Evolutionary conservation across 441 rosid genomes (phyloP), one percentile per base, ranked within the genome.

Genomic region (Isatis lusitanica): DNA sequence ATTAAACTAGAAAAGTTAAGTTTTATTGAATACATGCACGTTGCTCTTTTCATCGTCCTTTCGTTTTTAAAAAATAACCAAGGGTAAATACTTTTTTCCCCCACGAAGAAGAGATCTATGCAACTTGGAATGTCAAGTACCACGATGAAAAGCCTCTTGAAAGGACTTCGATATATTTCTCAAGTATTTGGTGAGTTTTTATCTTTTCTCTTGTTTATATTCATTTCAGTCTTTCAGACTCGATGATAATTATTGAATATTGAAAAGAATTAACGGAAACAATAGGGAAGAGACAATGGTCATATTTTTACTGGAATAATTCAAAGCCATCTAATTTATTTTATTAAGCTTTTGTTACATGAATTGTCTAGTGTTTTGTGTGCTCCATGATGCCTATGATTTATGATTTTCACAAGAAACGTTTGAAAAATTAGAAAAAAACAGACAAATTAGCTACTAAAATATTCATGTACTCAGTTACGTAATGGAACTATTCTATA

Each of bases 141-240:
- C 63, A 85, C 88, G 85, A 76, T 93, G 96, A 93, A 93, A 76
- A 91, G 94, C 69, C 91, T 93, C 43, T 72, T 93, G 28, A 93
- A 83, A 74, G 97, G 96, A 39, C 83, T 93, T 3, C 81, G 94
- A 75, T 89, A 85, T 76, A 88, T 93, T 62, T 91, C 97, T 72
- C 87, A 91, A 75, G 88, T 86, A 12, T 93, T 91, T 78, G 96
- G 97, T 93, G 72, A 11, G 87, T 73, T 18, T 21, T 1, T 7
- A 8, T 17, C 30, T 31, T 44, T 4, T 31, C 33, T 12, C 24
- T 47, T 12, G 9, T 6, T 57, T n/a, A n/a, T n/a, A n/a, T 21
- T 17, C 26, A 9, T 6, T 46, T 33, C 2, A 4, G 7, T 71
- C 16, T 18, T 28, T 17, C 2, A 39, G 2, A 59, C 11, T n/a